Base-by-base conservation (phyloP, 108 stramenopile species). In the Nitzschia putrida region DNA sequence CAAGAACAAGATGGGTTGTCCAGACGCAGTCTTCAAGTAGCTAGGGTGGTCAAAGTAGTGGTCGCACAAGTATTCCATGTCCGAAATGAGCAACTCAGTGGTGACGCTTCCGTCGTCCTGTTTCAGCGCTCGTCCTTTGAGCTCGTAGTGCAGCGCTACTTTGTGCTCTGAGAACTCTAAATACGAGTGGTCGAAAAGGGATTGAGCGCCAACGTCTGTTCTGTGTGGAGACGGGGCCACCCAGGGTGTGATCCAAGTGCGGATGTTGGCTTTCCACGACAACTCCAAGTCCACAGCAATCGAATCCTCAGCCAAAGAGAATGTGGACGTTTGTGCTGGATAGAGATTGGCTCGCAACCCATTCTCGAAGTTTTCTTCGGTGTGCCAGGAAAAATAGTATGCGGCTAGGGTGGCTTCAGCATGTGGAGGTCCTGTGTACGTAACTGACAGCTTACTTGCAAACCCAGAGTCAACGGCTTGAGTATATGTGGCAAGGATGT, bases 161-260 rank as follows among this genome's bases (percentile, higher is more conserved):
- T 66, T 20, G 21, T 58, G 56, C n/a, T 20, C 53, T 8, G 53
- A 53, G 29, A 43, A 41, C 7, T 13, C 20, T n/a, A 64, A 18
- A 67, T 50, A 59, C 13, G 29, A 29, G 16, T 13, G 10, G 11
- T 59, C 12, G 16, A 59, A 59, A 12, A 59, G 38, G 12, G 38
- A 37, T 39, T 8, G 16, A n/a, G 39, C 29, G 8, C 29, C 22
- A 9, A 13, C 22, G 52, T 77, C 76, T 0, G 24, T 23, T 3
- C 20, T 34, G 12, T 22, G 25, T 12, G 12, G 45, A 22, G 47
- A 42, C 4, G 51, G 53, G 26, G 64, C 64, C 52, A 43, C 44
- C 69, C 70, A 77, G 22, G 55, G 34, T 8, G 76, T 77, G 5
- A 77, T 56, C 76, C 76, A 77, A 12, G 66, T 18, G 7, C 45